A percentile compares a stretch with the other conserved stretches of the same genome.
Evolutionary conservation across 1,139 yeast species (phyloP).

Genomic region (Yamadazyma songkhlaensis): DNA sequence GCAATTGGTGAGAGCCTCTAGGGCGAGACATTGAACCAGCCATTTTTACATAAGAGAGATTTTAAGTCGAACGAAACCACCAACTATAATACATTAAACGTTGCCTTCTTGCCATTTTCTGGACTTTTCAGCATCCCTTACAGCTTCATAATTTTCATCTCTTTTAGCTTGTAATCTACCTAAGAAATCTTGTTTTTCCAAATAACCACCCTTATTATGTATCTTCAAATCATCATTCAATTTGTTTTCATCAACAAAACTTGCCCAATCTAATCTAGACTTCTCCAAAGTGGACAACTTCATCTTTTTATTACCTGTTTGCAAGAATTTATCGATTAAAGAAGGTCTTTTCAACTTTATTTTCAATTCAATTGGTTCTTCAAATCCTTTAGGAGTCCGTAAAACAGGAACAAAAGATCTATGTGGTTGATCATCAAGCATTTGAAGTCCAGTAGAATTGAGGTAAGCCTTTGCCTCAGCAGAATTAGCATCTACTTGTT

Average conservation of each 20-base stretch:
- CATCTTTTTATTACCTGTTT: slow-evolving; percentile 39
- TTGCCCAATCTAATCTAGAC: slow-evolving; percentile 92
- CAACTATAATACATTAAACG: too few relatives aligned
- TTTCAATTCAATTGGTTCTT: slow-evolving; percentile 29
- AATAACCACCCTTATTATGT: slow-evolving; percentile 79
- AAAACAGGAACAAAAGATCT: slow-evolving; percentile 36
- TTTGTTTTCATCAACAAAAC: slow-evolving; percentile 84
- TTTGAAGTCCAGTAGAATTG: slow-evolving; percentile 39
- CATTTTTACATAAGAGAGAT: too few relatives aligned
- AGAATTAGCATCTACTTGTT: slow-evolving; percentile 69
- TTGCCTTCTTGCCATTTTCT: not conserved
- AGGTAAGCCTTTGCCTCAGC: slow-evolving; percentile 86
- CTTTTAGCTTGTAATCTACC: slow-evolving; percentile 67
- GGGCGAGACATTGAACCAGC: too few relatives aligned
- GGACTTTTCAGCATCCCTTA: slow-evolving; percentile 37
- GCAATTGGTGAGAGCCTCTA: not conserved
- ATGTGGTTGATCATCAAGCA: slow-evolving; percentile 12
- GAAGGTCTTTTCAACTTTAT: slow-evolving; percentile 67
- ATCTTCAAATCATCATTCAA: slow-evolving; percentile 76
- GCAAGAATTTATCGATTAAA: slow-evolving; percentile 59
- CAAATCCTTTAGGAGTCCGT: slow-evolving; percentile 33
- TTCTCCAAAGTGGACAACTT: slow-evolving; percentile 90
- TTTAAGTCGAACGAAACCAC: too few relatives aligned
- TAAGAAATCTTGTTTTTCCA: slow-evolving; percentile 89
- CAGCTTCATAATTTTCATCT: slow-evolving; percentile 61